Base-by-base conservation (phyloP, 805 yeast genomes). In the Spathaspora passalidarum region DNA sequence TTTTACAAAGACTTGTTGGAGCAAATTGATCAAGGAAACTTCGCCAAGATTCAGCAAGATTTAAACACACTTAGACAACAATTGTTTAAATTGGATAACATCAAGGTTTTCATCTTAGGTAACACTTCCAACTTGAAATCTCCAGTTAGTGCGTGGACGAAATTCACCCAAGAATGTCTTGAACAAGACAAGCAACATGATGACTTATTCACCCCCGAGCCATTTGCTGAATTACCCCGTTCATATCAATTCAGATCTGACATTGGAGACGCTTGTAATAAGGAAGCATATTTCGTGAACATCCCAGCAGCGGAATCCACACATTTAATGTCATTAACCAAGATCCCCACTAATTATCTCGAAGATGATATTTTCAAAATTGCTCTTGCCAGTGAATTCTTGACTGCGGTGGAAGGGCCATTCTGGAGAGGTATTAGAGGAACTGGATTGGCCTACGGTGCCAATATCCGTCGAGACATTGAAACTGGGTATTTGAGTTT, bases 351-450 rank as follows among this genome's bases (percentile, higher is more conserved):
- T 1, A 62, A 66, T 44, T 73, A 69, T 49, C 49, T 62, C 34
- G 54, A 66, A 42, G 68, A 65, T 16, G 96, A 91, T 54, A 71
- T 82, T 23, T 82, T 86, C 43, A 84, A 83, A 20, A 73, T 92
- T 35, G 76, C 84, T 0, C 74, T 91, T 21, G 88, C 90, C 5
- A 76, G 85, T 5, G 90, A 86, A 45, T 86, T 82, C 56, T 70
- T 94, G 46, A 86, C 84, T 52, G 86, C 89, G 32, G 89, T 88
- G 16, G 99, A 94, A 63, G 99, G 99, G 2, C 99, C 98, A 29
- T 84, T 92, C 51, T 92, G 98, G 97, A 79, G 88, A 56, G 96
- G 95, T 46, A 87, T 94, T 26, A 80, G 99, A 66, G 99, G 99
- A 35, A 78, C 90, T 1, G 99, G 99, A 2, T 70, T 88, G 37